A percentile compares a stretch with the other conserved stretches of the same genome.
phyloP scores from a whole-genome alignment of 805 yeast species.

The Hanseniaspora thailandica region DNA sequence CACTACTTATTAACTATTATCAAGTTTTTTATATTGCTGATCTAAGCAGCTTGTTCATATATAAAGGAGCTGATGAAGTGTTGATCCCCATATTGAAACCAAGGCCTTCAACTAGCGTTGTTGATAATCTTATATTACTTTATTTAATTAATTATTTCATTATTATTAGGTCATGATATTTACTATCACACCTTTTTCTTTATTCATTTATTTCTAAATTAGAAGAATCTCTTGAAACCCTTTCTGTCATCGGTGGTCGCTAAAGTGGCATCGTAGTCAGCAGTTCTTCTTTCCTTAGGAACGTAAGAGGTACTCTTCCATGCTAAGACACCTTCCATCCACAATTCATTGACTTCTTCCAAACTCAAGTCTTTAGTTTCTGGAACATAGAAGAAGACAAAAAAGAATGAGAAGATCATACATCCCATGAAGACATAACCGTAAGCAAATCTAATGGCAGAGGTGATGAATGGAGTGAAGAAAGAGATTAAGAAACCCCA shows the following conservation, averaged over 20 bases:
- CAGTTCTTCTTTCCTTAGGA: slow-evolving; percentile 35
- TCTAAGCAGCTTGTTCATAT: too few relatives aligned
- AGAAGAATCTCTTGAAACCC: slow-evolving; percentile 22
- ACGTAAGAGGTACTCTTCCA: slow-evolving; percentile 42
- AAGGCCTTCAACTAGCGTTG: too few relatives aligned
- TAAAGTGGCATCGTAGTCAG: slow-evolving; percentile 23
- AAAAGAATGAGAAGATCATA: slow-evolving; percentile 45
- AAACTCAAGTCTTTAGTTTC: slow-evolving; percentile 73
- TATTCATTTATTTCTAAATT: neutral
- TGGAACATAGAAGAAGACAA: slow-evolving; percentile 59
- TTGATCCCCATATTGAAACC: too few relatives aligned
- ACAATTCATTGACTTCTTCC: slow-evolving; percentile 69
- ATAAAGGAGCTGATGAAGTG: too few relatives aligned
- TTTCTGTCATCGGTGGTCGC: slow-evolving; percentile 25
- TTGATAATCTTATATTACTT: too few relatives aligned
- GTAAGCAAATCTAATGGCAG: slow-evolving; percentile 54
- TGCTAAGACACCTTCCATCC: slow-evolving; percentile 33
- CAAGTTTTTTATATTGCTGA: too few relatives aligned
- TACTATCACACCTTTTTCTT: neutral
- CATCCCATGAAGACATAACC: slow-evolving; percentile 59
- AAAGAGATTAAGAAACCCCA: slow-evolving; percentile 59
- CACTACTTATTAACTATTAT: too few relatives aligned
- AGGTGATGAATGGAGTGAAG: slow-evolving; percentile 62
- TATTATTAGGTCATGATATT: too few relatives aligned
- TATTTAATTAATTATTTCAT: too few relatives aligned